phyloP scores from a whole-genome alignment of 2,329 filamentous ascomycete genomes.

The Pestalotiopsis sp. region DNA sequence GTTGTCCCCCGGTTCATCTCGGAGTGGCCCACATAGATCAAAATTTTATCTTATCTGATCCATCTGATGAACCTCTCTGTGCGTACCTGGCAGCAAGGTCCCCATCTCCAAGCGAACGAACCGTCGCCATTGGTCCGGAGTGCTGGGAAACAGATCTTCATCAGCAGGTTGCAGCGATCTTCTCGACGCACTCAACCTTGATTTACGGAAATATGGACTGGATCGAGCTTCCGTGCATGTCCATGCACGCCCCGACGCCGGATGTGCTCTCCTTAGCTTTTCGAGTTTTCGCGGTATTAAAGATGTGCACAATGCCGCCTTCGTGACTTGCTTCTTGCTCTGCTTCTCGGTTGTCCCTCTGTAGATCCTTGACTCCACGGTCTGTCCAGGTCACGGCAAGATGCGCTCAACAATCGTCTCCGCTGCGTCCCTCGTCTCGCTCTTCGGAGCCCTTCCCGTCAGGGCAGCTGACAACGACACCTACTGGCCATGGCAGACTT shows the following conservation, averaged over 20 bases:
- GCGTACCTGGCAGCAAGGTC: neutral
- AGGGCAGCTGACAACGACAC: slow-evolving; percentile 1
- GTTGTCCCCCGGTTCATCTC: slow-evolving; percentile 2
- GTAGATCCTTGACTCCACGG: neutral
- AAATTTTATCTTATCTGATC: slow-evolving; percentile 13
- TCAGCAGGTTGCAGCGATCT: neutral
- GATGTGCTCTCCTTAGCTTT: neutral
- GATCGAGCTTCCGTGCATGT: neutral
- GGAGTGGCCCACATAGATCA: slow-evolving; percentile 6
- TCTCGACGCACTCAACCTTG: neutral
- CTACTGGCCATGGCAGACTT: slow-evolving; percentile 25
- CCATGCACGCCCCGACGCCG: neutral
- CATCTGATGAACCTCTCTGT: neutral
- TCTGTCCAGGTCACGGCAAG: neutral
- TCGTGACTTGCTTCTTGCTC: neutral
- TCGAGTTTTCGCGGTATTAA: neutral
- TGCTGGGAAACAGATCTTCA: neutral
- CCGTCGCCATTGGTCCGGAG: neutral
- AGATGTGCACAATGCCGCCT: neutral
- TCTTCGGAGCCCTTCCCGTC: neutral
- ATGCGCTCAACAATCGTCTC: neutral
- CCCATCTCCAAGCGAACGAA: neutral
- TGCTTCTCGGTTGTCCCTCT: neutral
- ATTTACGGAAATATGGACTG: neutral
- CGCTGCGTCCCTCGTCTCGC: neutral